Evolutionary conservation across 2,329 filamentous ascomycete genomes (phyloP).

Genomic region (Sclerotinia sclerotiorum): DNA sequence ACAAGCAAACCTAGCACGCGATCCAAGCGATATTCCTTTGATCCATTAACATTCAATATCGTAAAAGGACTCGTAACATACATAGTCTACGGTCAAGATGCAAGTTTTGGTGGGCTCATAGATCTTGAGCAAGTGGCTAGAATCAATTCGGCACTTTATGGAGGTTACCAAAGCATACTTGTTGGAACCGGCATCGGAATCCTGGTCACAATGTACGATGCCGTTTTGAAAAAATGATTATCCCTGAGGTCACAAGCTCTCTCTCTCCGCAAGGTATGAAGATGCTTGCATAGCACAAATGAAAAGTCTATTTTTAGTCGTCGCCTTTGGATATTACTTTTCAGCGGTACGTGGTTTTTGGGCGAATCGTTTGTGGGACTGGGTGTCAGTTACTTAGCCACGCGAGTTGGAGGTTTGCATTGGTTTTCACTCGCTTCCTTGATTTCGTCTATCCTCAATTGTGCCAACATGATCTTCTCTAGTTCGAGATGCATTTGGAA

Average conservation of each 20-base stretch:
- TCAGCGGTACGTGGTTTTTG: background rate
- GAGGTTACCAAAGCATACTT: conserved; percentile 68
- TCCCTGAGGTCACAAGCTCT: background rate
- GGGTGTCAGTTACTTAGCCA: background rate
- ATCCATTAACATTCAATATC: conserved; percentile 88
- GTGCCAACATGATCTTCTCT: conserved; percentile 23
- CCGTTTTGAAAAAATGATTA: conserved; percentile 65
- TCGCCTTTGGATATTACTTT: conserved; percentile 7
- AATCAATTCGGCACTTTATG: conserved; percentile 67
- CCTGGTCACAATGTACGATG: conserved; percentile 73
- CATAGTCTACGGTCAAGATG: conserved; percentile 71
- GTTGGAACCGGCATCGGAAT: conserved; percentile 67
- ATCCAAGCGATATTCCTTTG: conserved; percentile 60
- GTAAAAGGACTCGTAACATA: conserved; percentile 80
- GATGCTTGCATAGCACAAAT: background rate
- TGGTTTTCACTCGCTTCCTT: conserved; percentile 15
- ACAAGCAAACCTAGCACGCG: conserved; percentile 51
- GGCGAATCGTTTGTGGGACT: background rate
- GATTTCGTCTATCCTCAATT: conserved; percentile 20
- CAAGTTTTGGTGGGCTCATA: conserved; percentile 62
- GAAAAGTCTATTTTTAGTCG: background rate
- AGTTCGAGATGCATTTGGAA: conserved; percentile 21
- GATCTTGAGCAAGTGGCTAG: conserved; percentile 58
- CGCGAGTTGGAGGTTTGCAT: background rate
- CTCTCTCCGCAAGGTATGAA: background rate